Evolutionary conservation across 1,284 basidiomycete species (phyloP), one percentile per base, ranked within the genome.

Genomic region (Fistulinella cinereoalba): DNA sequence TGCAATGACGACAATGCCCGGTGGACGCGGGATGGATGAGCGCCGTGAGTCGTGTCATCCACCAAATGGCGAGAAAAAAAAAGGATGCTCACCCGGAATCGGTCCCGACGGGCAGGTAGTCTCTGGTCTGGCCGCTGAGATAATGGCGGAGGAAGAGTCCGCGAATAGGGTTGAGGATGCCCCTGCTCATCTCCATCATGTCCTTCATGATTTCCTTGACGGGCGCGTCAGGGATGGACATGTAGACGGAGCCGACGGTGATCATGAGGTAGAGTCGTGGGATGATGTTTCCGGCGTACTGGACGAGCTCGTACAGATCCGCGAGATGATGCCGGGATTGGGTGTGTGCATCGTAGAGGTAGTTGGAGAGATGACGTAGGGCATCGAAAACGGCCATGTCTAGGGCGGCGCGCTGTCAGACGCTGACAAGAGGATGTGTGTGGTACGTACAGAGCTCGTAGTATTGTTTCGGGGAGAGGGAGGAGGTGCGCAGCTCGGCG

Each of bases 151-250:
- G 72, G 70, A 97, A 97, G 31, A 97, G 71, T 24, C 94, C 95
- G 42, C 95, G 77, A 36, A 92, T 93, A 15, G 94, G 94, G 66
- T 97, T 92, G 55, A 97, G 77, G 5, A 97, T 91, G 50, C 95
- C 94, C 29, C 93, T 77, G 24, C 92, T 92, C 94, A 97, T 97
- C 68, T 97, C 94, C 84, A 97, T 88, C 93, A 97, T 96, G 70
- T 97, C 94, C 77, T 96, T 97, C 94, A 97, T 97, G 56, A 97
- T 92, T 72, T 97, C 93, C 75, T 93, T 95, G 49, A 97, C 85
- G 6, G 94, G 94, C 7, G 93, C 92, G 47, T 96, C 93, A 2
- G 92, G 83, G 37, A 97, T 85, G 18, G 92, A 93, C 94, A 97
- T 97, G 75, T 96, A 97, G 18, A 97, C 93, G 1, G 94, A 91